Base-by-base conservation (phyloP, 495 filamentous ascomycete species). In the Penicillium lagena region DNA sequence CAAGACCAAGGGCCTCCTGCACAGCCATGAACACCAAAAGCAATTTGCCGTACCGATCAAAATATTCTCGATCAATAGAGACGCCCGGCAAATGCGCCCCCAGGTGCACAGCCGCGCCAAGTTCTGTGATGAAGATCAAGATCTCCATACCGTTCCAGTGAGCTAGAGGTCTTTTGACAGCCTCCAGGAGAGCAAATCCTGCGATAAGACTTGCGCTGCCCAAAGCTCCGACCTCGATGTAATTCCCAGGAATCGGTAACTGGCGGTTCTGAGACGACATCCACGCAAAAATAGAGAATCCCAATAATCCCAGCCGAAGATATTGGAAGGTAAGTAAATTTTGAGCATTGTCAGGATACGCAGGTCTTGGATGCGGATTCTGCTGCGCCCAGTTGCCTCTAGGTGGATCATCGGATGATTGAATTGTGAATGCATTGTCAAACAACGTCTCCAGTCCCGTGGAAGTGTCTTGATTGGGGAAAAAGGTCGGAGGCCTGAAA, bases 401-500 rank as follows among this genome's bases (percentile, higher is more conserved):
- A 3, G 45, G 45, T 5, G 38, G 62, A 28, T 72, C 65, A 31
- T 71, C 72, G 15, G 66, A 6, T 22, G 22, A 42, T 29, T 61
- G 64, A 42, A 74, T 66, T 49, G 56, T 63, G 43, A 78, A 78
- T 2, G 64, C 56, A 15, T 49, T 54, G 33, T 75, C 64, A 51
- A 78, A 73, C 27, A 75, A 39, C 30, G 51, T 60, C 53, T 76
- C 72, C 9, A 78, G 55, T 13, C 72, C 72, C 22, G 73, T 77
- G 12, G 69, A 66, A 10, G 66, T 61, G 30, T 55, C 51, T 37
- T 70, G 54, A 42, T 73, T 70, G 48, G 4, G 72, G 67, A 39
- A 80, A 79, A 57, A 82, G 79, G 27, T 57, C 73, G 0, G 73
- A 6, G 61, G 64, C 12, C 71, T 67, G 46, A 80, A 74, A 12